phyloP scores from a whole-genome alignment of 202 grass and related monocot species.

The Schoenoplectus triqueter region DNA sequence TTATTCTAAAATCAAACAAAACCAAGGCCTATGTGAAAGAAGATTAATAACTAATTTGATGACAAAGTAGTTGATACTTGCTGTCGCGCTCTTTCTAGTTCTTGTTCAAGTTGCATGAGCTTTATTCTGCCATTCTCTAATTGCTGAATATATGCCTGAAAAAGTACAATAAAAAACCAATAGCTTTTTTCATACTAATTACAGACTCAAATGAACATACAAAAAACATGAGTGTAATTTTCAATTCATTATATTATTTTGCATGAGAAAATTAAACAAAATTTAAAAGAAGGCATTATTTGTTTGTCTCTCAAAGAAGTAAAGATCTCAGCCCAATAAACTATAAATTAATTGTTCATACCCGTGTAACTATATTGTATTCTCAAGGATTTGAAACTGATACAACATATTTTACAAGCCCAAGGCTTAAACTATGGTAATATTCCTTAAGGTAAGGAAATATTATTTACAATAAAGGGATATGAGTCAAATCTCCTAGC shows the following conservation, averaged over 20 bases:
- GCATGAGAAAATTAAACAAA: background rate
- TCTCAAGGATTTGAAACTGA: background rate
- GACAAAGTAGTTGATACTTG: slow-evolving; percentile 46
- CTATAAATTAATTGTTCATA: background rate
- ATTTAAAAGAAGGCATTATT: background rate
- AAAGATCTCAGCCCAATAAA: background rate
- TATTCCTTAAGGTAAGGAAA: slow-evolving; percentile 23
- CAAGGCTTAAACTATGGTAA: slow-evolving; percentile 9
- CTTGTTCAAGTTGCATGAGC: slow-evolving; percentile 83
- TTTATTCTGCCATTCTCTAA: slow-evolving; percentile 83
- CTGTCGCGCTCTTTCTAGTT: slow-evolving; percentile 85
- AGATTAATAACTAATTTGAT: too few relatives aligned
- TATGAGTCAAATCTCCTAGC: background rate
- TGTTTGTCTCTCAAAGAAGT: slow-evolving; percentile 5
- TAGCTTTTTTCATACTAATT: background rate
- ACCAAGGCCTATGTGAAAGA: too few relatives aligned
- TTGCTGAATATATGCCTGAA: slow-evolving; percentile 82
- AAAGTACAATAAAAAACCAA: background rate
- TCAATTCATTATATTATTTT: slow-evolving; percentile 3
- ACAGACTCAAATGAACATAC: background rate
- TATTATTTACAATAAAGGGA: background rate
- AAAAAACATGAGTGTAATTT: background rate
- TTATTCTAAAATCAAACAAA: too few relatives aligned
- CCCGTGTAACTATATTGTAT: slow-evolving; percentile 1
- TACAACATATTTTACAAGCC: slow-evolving; percentile 16